Evolutionary conservation across 257 asterid genomes (phyloP).

Genomic region (Scutellaria galericulata): DNA sequence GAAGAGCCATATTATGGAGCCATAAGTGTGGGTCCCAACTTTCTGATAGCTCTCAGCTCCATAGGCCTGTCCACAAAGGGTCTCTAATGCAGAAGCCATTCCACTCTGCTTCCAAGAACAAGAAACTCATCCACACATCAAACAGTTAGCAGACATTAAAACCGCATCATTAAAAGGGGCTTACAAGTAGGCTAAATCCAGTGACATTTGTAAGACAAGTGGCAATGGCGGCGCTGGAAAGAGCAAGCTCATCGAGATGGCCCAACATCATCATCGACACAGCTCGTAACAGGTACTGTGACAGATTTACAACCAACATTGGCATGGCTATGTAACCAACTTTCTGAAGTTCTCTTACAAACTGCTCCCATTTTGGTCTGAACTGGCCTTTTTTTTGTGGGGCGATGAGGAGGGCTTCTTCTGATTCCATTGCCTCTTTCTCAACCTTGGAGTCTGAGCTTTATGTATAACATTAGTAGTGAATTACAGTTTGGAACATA

Average conservation of each 20-base stretch:
- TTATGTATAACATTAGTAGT: no score
- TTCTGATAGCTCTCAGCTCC: conserved; percentile 46
- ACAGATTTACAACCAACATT: conserved; percentile 48
- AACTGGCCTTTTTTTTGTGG: not conserved
- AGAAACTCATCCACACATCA: conserved; percentile 1
- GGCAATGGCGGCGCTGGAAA: conserved; percentile 60
- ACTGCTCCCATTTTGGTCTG: conserved; percentile 30
- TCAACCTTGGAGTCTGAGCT: not conserved
- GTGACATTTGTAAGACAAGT: conserved; percentile 53
- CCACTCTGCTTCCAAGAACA: conserved; percentile 39
- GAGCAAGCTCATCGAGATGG: conserved; percentile 55
- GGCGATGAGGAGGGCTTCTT: conserved; percentile 23
- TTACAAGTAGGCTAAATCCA: conserved; percentile 54
- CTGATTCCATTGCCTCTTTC: conserved; percentile 27
- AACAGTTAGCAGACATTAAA: conserved; percentile 7
- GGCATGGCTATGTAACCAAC: conserved; percentile 51
- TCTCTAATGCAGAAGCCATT: conserved; percentile 58
- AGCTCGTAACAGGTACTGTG: conserved; percentile 47
- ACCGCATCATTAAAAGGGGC: not conserved
- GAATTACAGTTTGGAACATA: no score
- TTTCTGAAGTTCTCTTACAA: conserved; percentile 37
- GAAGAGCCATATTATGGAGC: conserved; percentile 46
- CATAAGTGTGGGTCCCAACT: conserved; percentile 46
- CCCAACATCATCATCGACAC: conserved; percentile 62
- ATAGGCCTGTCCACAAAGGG: conserved; percentile 61